Base-by-base conservation (phyloP, 495 filamentous ascomycete genomes). In the Xylaria bambusicola region DNA sequence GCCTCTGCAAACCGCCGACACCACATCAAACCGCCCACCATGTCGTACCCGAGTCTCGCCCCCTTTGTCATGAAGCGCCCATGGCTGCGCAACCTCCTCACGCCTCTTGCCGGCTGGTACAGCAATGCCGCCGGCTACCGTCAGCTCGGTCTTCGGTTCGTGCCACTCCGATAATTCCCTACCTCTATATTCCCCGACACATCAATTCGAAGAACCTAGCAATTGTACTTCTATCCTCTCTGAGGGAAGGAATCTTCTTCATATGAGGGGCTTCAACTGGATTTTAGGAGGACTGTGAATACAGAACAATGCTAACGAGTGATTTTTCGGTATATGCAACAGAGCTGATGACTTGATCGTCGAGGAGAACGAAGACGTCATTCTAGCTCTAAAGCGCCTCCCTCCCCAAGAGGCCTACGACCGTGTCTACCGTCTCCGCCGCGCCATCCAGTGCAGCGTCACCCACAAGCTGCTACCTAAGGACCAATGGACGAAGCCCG, bases 351-450 rank as follows among this genome's bases (percentile, higher is more conserved):
- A 98, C 71, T 73, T 98, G 72, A 90, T 97, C 73, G 81, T 84
- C 67, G 95, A 98, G 72, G 95, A 98, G 79, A 85, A 78, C 82
- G 91, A 93, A 66, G 75, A 75, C 27, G 92, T 98, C 67, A 86
- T 92, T 73, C 80, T 85, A 63, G 94, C 94, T 52, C 82, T 98
- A 72, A 88, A 89, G 83, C 92, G 94, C 74, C 88, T 98, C 42
- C 84, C 91, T 36, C 82, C 89, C 62, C 92, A 95, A 83, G 91
- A 91, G 68, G 82, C 86, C 66, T 98, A 98, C 77, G 94, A 98
- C 81, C 93, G 94, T 76, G 86, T 97, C 71, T 98, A 89, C 86
- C 92, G 94, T 69, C 85, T 98, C 74, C 89, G 94, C 73, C 86
- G 94, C 73, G 95, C 94, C 66, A 88, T 93, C 79, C 94, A 98